These are phyloP conservation scores for Nemania bipapillata DNA, from an alignment of 2,329 filamentous ascomycete genomes.

Conservation along the genomic window DNA sequence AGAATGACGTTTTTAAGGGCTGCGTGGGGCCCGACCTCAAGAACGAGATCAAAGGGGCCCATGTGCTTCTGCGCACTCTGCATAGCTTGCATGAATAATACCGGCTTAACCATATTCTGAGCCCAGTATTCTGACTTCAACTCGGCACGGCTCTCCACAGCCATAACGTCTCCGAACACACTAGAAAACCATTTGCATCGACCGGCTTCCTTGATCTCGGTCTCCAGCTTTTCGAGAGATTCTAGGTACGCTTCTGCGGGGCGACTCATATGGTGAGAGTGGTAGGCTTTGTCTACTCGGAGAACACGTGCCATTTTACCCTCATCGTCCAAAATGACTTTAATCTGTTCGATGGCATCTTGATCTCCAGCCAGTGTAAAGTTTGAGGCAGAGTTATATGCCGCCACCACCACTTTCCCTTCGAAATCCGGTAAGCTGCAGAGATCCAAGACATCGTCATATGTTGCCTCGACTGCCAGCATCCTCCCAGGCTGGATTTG, in stretches of 20 bases:
- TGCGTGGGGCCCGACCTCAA: conserved; percentile 14
- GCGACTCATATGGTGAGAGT: conserved; percentile 37
- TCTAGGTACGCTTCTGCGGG: conserved; percentile 19
- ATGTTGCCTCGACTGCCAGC: conserved; percentile 56
- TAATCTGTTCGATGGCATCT: conserved; percentile 28
- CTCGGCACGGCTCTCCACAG: not conserved
- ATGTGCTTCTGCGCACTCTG: too few relatives aligned
- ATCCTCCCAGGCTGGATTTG: conserved; percentile 50
- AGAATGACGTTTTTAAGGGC: conserved; percentile 12
- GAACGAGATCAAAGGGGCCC: not conserved
- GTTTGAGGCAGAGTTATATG: conserved; percentile 46
- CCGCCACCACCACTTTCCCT: conserved; percentile 33
- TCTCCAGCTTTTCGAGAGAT: not conserved
- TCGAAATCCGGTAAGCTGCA: conserved; percentile 16
- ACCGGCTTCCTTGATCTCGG: not conserved
- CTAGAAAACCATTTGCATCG: too few relatives aligned
- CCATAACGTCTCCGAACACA: too few relatives aligned
- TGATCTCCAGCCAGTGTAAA: conserved; percentile 38
- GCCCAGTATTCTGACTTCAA: not conserved
- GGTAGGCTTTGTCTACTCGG: conserved; percentile 35
- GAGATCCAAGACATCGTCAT: conserved; percentile 39
- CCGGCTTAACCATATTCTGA: not conserved
- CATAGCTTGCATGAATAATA: not conserved
- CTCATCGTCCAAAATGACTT: conserved; percentile 23
- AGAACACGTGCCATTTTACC: conserved; percentile 6